Conservation (phyloP, 495 filamentous ascomycete species). For the Podospora bellae-mahoneyi region DNA sequence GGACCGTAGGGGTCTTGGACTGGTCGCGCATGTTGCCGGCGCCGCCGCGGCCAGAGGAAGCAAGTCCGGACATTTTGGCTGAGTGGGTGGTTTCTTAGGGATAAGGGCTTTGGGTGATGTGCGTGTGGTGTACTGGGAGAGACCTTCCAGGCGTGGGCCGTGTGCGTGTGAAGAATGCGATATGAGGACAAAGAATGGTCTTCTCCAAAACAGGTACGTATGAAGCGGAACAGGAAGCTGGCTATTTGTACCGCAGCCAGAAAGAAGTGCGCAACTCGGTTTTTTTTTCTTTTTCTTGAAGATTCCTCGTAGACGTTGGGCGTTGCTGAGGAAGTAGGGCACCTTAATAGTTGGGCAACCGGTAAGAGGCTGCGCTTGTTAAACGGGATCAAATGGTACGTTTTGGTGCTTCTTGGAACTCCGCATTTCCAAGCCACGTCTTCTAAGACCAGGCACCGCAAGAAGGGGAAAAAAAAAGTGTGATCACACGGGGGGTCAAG, state of each 20-base stretch:
- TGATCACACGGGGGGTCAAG: conserved; percentile 25
- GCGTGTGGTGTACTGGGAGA: not conserved
- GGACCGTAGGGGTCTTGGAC: conserved; percentile 44
- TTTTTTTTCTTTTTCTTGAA: not conserved
- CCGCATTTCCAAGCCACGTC: conserved; percentile 12
- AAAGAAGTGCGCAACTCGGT: not conserved
- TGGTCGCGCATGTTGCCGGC: conserved; percentile 72
- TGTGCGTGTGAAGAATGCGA: not conserved
- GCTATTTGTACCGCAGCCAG: not conserved
- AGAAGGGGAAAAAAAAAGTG: conserved; percentile 4
- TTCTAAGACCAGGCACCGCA: not conserved
- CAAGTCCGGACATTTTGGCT: conserved; percentile 34
- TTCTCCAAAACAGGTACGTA: not conserved
- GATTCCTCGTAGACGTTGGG: not conserved
- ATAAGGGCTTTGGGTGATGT: not conserved
- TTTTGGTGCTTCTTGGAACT: not conserved
- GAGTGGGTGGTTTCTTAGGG: not conserved
- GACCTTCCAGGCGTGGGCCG: conserved; percentile 6
- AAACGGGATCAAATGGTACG: conserved; percentile 1
- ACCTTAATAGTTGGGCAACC: conserved; percentile 2
- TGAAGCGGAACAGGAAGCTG: not conserved
- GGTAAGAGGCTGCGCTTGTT: not conserved
- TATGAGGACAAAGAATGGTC: not conserved
- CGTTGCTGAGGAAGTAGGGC: not conserved
- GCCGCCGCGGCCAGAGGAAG: conserved; percentile 53